A percentile compares a stretch with the other conserved stretches of the same genome.
phyloP scores from a whole-genome alignment of 1,284 basidiomycete genomes.

The Rhodotorula sp. region DNA sequence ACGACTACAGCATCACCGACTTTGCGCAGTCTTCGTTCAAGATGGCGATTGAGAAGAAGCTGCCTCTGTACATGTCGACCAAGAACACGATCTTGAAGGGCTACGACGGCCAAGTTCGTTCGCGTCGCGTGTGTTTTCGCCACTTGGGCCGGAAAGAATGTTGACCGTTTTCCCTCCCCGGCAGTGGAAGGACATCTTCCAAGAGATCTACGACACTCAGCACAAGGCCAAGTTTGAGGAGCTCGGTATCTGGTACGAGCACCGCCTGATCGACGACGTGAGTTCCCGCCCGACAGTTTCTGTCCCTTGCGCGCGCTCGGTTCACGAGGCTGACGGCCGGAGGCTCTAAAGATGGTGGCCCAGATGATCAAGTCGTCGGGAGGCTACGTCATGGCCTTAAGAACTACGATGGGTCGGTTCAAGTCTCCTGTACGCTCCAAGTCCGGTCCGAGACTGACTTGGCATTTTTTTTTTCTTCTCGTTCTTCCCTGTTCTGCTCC shows the following conservation, averaged over 20 bases:
- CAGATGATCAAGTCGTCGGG: constrained; percentile 95
- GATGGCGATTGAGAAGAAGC: constrained; percentile 94
- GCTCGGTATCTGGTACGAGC: constrained; percentile 90
- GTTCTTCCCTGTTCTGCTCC: constrained; percentile 54
- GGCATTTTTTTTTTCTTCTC: constrained; percentile 24
- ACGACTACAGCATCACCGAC: constrained; percentile 64
- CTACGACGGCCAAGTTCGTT: constrained; percentile 71
- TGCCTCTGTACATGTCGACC: constrained; percentile 95
- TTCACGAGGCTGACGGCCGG: constrained; percentile 43
- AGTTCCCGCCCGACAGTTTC: background rate
- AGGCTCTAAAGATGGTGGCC: constrained; percentile 88
- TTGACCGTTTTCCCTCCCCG: background rate
- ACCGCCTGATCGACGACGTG: constrained; percentile 65
- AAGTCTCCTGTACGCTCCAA: background rate
- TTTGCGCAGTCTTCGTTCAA: constrained; percentile 98
- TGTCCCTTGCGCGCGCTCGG: background rate
- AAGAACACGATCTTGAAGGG: constrained; percentile 97
- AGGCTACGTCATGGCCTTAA: constrained; percentile 98
- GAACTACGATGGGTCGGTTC: constrained; percentile 42
- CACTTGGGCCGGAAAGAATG: background rate
- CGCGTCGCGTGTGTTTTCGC: background rate
- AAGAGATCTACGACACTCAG: constrained; percentile 52
- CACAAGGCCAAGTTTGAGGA: constrained; percentile 83
- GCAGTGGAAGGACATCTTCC: constrained; percentile 90
- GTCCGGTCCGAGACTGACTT: too few species aligned